Evolutionary conservation across 106 monocot species (phyloP).

Genomic region (Acanthochlamys bracteata): DNA sequence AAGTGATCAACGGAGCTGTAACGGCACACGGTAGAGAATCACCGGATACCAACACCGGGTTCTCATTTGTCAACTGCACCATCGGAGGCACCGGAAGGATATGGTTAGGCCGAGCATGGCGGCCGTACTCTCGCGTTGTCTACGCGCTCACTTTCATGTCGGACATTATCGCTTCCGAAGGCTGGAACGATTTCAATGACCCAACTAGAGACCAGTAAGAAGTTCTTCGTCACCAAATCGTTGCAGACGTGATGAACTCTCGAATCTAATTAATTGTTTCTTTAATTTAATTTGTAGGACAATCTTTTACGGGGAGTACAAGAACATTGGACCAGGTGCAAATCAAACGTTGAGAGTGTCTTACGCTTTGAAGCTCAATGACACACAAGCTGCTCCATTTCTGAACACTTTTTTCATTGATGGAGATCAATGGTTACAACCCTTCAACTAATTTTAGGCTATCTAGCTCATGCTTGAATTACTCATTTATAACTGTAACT

Average conservation of each 20-base stretch:
- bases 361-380: conserved; percentile 54
- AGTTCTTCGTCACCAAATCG: background rate
- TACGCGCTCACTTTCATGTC: conserved; percentile 70
- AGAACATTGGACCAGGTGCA: conserved; percentile 60
- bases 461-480: background rate
- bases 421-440: conserved; percentile 72
- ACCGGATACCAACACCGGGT: conserved; percentile 61
- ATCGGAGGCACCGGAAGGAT: conserved; percentile 77
- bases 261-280: background rate
- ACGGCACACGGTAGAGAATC: conserved; percentile 58
- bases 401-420: conserved; percentile 59
- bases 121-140: conserved; percentile 66
- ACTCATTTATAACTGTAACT: too few species aligned
- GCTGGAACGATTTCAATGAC: conserved; percentile 90
- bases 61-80: conserved; percentile 64
- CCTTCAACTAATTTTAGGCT: conserved; percentile 18
- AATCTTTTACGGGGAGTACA: conserved; percentile 79
- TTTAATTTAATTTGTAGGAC: conserved; percentile 32
- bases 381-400: conserved; percentile 54
- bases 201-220: conserved; percentile 68
- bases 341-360: conserved; percentile 38
- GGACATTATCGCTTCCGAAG: conserved; percentile 67
- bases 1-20: conserved; percentile 50
- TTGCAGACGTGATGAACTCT: background rate
- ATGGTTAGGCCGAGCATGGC: conserved; percentile 85